Evolutionary conservation across 2,329 filamentous ascomycete species (phyloP).

Genomic region (Aspergillus caelatus): DNA sequence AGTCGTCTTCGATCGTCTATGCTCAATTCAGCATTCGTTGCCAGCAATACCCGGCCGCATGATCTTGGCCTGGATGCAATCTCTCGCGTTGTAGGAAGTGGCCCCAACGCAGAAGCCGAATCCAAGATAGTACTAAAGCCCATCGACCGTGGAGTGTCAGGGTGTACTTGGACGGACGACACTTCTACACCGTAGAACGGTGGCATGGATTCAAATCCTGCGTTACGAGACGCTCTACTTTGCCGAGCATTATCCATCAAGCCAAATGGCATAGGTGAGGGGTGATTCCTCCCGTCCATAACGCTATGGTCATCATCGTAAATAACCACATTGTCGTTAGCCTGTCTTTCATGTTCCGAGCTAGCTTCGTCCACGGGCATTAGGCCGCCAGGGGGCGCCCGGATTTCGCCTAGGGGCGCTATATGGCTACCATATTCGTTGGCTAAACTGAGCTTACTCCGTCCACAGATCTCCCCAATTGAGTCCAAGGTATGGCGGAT

Average conservation of each 20-base stretch:
- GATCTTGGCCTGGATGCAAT: constrained; percentile 30
- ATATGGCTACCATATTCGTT: constrained; percentile 66
- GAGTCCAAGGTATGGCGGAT: constrained; percentile 61
- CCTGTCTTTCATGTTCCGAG: constrained; percentile 39
- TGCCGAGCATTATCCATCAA: constrained; percentile 39
- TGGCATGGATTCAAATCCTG: constrained; percentile 21
- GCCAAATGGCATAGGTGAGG: constrained; percentile 40
- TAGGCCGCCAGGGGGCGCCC: constrained; percentile 38
- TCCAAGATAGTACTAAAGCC: constrained; percentile 7
- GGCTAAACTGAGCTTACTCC: constrained; percentile 62
- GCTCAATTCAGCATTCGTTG: constrained; percentile 16
- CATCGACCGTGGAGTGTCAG: constrained; percentile 16
- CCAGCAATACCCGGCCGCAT: constrained; percentile 35
- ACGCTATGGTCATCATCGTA: constrained; percentile 44
- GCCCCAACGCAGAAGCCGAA: not conserved
- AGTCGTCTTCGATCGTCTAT: constrained; percentile 18
- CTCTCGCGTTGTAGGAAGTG: constrained; percentile 28
- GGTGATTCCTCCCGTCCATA: constrained; percentile 38
- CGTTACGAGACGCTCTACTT: constrained; percentile 15
- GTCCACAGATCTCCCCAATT: constrained; percentile 65
- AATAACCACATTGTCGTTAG: constrained; percentile 40
- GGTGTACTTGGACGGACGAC: constrained; percentile 17
- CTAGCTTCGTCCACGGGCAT: constrained; percentile 49
- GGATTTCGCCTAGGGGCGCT: constrained; percentile 63
- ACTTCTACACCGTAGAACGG: constrained; percentile 22